A percentile compares a stretch with the other conserved stretches of the same genome.
Evolutionary conservation across 2,329 filamentous ascomycete genomes (phyloP).

Genomic region (Neurospora sp.): DNA sequence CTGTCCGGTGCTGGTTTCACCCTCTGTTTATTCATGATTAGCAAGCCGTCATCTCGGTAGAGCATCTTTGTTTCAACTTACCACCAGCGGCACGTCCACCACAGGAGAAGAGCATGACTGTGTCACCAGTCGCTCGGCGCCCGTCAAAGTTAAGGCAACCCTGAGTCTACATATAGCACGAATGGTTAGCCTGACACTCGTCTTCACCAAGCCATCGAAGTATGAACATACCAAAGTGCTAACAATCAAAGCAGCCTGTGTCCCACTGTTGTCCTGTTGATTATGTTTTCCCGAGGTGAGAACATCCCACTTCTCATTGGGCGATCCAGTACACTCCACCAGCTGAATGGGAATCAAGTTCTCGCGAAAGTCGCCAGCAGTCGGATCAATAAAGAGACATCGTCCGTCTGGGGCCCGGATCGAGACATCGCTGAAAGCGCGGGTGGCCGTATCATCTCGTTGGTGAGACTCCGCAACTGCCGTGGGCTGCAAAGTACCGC

Average conservation of each 20-base stretch:
- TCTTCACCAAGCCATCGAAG: background rate
- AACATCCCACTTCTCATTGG: conserved; percentile 41
- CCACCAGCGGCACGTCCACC: conserved; percentile 40
- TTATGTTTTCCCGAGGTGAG: conserved; percentile 41
- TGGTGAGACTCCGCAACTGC: conserved; percentile 39
- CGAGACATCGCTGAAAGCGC: conserved; percentile 33
- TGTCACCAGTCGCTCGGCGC: conserved; percentile 33
- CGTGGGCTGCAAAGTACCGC: conserved; percentile 37
- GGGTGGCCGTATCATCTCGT: conserved; percentile 36
- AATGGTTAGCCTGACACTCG: background rate
- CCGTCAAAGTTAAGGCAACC: conserved; percentile 43
- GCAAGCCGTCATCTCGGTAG: conserved; percentile 30
- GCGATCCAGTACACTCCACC: conserved; percentile 32
- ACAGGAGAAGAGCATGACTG: conserved; percentile 41
- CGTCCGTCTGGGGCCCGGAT: conserved; percentile 39
- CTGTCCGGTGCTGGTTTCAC: conserved; percentile 37
- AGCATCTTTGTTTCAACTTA: conserved; percentile 18
- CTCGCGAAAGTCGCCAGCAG: conserved; percentile 43
- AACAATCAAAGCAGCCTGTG: conserved; percentile 29
- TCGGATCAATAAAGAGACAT: conserved; percentile 42
- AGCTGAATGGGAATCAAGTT: conserved; percentile 42
- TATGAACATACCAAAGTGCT: conserved; percentile 33
- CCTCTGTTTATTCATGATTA: conserved; percentile 23
- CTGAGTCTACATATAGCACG: conserved; percentile 17
- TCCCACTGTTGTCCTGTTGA: conserved; percentile 27